Evolutionary conservation across 1,284 basidiomycete species (phyloP), one percentile per base, ranked within the genome.

Genomic region (Pseudozyma hubeiensis): DNA sequence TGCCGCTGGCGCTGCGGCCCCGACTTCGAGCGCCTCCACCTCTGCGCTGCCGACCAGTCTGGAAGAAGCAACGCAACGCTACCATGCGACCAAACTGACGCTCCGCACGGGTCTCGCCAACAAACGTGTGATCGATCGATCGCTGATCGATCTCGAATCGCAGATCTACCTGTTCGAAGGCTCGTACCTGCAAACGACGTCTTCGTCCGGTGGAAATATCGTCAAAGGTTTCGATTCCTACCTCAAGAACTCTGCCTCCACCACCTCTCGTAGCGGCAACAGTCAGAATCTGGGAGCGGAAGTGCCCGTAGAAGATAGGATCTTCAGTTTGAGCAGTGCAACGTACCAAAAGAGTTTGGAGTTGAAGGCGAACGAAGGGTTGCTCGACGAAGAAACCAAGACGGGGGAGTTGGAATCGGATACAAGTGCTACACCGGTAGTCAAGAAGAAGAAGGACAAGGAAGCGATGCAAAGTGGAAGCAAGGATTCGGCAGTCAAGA

Each of bases 121-220:
- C 48, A 84, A 84, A 65, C 65, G 81, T 4, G 45, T 66, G 19
- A 79, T 79, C 34, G 82, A 84, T 53, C 74, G 74, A 9, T 69
- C 72, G 0, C 65, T 84, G 33, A 72, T 80, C 19, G 82, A 84
- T 52, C 70, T 84, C 47, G 82, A 84, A 48, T 81, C 81, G 7
- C 82, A 84, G 33, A 81, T 84, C 50, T 84, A 79, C 60, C 75
- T 83, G 14, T 84, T 81, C 35, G 82, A 84, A 52, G 82, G 81
- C 14, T 81, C 81, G 11, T 84, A 84, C 37, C 76, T 84, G 24
- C 62, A 74, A 53, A 69, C 65, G 31, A 84, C 82, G 3, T 62
- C 81, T 4, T 53, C 76, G 0, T 81, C 80, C 14, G 82, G 82
- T n/a, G 82, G 82, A 8, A 84, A 84, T 51, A 81, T 84, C n/a